Evolutionary conservation across 345 rosid species (phyloP), one percentile per base, ranked within the genome.

Genomic region (Syzygium jambos): DNA sequence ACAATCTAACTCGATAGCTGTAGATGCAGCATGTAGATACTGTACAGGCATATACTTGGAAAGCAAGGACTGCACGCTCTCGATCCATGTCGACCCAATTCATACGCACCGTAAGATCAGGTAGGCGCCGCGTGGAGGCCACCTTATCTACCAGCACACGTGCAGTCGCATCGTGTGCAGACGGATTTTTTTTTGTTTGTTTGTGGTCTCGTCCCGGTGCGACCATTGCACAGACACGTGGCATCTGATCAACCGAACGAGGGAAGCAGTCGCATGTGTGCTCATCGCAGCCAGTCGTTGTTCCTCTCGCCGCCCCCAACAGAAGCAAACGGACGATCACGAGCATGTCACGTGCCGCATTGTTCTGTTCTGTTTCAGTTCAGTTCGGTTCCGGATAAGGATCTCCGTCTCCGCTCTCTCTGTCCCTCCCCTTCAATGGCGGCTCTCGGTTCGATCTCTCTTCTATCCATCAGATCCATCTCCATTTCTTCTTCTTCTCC

Each of bases 371-470:
- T 5, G 6, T 41, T 41, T 41, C 43, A 41, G 43, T 19, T 73
- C 25, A 4, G 46, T 73, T 73, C 25, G 2, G 46, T 73, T 73
- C 80, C 9, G 80, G 80, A 73, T 73, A 73, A 73, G 14, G 63
- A 29, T 52, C 8, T 34, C 10, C 11, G 19, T 52, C 15, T n/a
- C 41, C 16, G 27, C 4, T 55, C 41, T 57, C 51, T n/a, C 29
- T 56, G 2, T 52, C 54, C 15, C 19, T 15, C 53, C 43, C 25
- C 87, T 22, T 19, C 77, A 29, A 94, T 94, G 94, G 94, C 95
- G 92, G 92, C 91, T 43, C 65, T 93, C 86, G 68, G 90, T 89
- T 89, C 91, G 6, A 41, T 92, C 59, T 86, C 93, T 61, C 85
- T 93, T 9, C 87, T 87, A 6, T 84, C 86, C 68, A 4, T 86